Base-by-base conservation (phyloP, 2,329 filamentous ascomycete genomes). In the Nigrospora oryzae region DNA sequence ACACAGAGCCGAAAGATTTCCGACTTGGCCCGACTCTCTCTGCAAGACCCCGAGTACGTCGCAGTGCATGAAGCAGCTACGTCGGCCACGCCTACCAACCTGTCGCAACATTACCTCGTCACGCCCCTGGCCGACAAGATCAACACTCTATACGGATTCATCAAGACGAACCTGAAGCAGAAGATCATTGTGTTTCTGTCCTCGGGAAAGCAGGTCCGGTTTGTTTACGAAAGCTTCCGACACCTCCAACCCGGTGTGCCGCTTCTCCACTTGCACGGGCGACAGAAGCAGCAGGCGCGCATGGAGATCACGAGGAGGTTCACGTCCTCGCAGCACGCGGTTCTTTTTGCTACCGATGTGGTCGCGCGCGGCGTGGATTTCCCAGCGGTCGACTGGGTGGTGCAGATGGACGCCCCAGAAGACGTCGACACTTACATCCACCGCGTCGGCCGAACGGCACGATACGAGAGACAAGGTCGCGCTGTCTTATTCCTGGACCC, bases 371-470 rank as follows among this genome's bases (percentile, higher is more conserved):
- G 93, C 51, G 77, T 98, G 12, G 93, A 98, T 63, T 97, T 98
- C 60, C 93, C 93, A 0, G 84, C 89, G 3, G 93, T 98, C 0
- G 93, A 98, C 63, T 98, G 93, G 86, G 93, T 98, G 5, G 89
- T 98, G n/a, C 93, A 98, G 61, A 77, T 88, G n/a, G 93, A 98
- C 63, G 95, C 88, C 53, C 93, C 93, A 0, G 93, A 98, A 63
- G 91, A 98, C 62, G 86, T 87, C 4, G 93, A 97, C 58, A 98
- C 93, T 0, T 98, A 98, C 58, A 97, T 98, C 54, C 93, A 98
- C 66, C 82, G 93, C 47, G 91, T 96, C 5, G 93, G 93, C 2
- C 81, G 93, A 30, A 97, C 93, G 15, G 93, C 93, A n/a, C 80
- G 91, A 17, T 97, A 94, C 63, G 84, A 96, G 57, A 84, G 86